Evolutionary conservation across 1,284 basidiomycete species (phyloP).

Genomic region (Ceraceosorus bombacis): DNA sequence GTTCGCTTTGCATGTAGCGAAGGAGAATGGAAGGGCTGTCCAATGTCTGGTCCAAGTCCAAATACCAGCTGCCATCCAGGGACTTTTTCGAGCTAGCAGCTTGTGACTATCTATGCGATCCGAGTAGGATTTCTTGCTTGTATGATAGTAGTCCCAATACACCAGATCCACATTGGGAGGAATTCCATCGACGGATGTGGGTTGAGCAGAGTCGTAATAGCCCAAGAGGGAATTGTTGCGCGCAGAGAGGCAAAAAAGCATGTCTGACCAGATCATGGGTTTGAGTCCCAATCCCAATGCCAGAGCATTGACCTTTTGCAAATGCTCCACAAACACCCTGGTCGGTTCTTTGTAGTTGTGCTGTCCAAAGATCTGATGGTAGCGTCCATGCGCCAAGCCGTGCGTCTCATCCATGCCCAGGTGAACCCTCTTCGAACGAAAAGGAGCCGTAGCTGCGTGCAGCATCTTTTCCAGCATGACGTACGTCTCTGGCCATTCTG

Average conservation of each 20-base stretch:
- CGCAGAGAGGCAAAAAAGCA: constrained; percentile 49
- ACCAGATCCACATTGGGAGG: constrained; percentile 42
- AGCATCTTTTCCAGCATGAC: constrained; percentile 9
- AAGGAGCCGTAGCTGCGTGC: constrained; percentile 35
- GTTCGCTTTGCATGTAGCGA: constrained; percentile 47
- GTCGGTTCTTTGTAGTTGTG: constrained; percentile 44
- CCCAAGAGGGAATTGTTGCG: constrained; percentile 47
- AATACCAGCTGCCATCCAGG: constrained; percentile 48
- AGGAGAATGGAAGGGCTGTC: constrained; percentile 50
- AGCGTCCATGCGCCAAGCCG: constrained; percentile 48
- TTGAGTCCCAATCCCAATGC: constrained; percentile 31
- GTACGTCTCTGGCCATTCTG: constrained; percentile 41
- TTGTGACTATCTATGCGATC: constrained; percentile 47
- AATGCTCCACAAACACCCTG: constrained; percentile 31
- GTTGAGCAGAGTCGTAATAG: constrained; percentile 39
- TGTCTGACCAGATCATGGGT: constrained; percentile 49
- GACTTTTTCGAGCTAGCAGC: constrained; percentile 38
- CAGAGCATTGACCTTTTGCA: constrained; percentile 45
- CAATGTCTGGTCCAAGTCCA: constrained; percentile 51
- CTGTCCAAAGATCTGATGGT: constrained; percentile 43
- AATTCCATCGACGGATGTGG: constrained; percentile 19
- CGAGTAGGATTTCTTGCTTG: constrained; percentile 36
- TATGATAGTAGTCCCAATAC: constrained; percentile 46
- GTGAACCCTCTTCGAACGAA: constrained; percentile 45
- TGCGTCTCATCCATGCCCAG: constrained; percentile 47